A percentile compares a stretch with the other conserved stretches of the same genome.
Conservation (phyloP, 495 filamentous ascomycete genomes). For the Tuber microsphaerosporum region DNA sequence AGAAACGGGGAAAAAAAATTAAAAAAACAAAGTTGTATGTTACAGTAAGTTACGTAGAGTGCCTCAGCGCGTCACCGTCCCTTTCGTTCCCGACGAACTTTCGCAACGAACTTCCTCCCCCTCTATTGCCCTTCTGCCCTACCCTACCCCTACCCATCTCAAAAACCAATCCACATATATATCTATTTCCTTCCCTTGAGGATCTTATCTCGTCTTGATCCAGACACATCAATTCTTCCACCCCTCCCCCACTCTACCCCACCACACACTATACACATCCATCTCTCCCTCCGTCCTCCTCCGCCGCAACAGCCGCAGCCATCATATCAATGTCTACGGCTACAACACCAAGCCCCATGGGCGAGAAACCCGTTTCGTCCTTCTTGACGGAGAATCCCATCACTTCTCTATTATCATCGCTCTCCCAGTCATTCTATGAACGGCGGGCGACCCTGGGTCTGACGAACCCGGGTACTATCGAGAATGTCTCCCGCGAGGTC, state of each 20-base stretch:
- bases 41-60: background rate
- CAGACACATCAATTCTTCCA: conserved; percentile 7
- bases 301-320: background rate
- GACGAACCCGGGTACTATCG: conserved; percentile 83
- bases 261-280: conserved; percentile 16
- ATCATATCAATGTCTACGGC: conserved; percentile 7
- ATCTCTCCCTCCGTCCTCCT: background rate
- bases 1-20: background rate
- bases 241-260: conserved; percentile 10
- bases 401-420: conserved; percentile 61
- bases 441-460: conserved; percentile 80
- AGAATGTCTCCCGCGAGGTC: conserved; percentile 85
- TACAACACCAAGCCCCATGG: conserved; percentile 26
- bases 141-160: background rate
- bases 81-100: background rate
- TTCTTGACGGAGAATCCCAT: conserved; percentile 69
- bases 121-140: background rate
- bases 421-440: conserved; percentile 74
- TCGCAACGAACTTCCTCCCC: background rate
- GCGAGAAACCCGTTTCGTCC: conserved; percentile 31
- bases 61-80: background rate
- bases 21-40: background rate
- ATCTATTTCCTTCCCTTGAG: background rate
- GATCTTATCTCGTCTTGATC: background rate
- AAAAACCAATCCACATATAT: background rate